These are phyloP conservation scores for Pseudocercospora pini-densiflorae DNA, from an alignment of 2,329 filamentous ascomycete species.

Conservation along the genomic window DNA sequence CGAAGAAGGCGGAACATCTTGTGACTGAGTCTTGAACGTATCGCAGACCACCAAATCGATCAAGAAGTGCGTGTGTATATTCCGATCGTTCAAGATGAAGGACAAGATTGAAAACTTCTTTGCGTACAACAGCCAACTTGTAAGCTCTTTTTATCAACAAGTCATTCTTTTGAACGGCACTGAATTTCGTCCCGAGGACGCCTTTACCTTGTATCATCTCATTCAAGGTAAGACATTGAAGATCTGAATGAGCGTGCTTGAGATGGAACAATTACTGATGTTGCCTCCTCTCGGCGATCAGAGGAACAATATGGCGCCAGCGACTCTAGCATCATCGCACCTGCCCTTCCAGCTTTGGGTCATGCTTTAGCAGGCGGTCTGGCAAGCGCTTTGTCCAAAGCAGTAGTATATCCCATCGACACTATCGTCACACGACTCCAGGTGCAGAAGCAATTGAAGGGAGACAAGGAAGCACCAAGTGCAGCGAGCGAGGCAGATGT, in stretches of 20 bases:
- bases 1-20: neutral
- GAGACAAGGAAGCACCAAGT: slow-evolving; percentile 39
- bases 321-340: slow-evolving; percentile 30
- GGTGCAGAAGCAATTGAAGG: slow-evolving; percentile 67
- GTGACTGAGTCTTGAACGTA: slow-evolving; percentile 3
- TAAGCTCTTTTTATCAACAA: slow-evolving; percentile 27
- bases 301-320: slow-evolving; percentile 23
- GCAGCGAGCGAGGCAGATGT: slow-evolving; percentile 40
- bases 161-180: slow-evolving; percentile 22
- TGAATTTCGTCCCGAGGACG: slow-evolving; percentile 35
- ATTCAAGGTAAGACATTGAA: slow-evolving; percentile 26
- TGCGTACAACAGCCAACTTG: slow-evolving; percentile 30
- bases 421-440: slow-evolving; percentile 82
- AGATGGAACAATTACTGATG: neutral
- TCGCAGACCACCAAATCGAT: neutral
- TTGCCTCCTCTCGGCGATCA: neutral
- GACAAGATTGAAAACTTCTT: slow-evolving; percentile 27
- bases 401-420: slow-evolving; percentile 79
- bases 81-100: slow-evolving; percentile 24
- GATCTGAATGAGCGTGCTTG: neutral
- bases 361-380: slow-evolving; percentile 81
- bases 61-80: neutral
- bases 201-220: slow-evolving; percentile 38
- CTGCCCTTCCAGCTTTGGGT: slow-evolving; percentile 72
- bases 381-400: slow-evolving; percentile 78